phyloP scores from a whole-genome alignment of 2,329 filamentous ascomycete species.

The Colletotrichum plurivorum region DNA sequence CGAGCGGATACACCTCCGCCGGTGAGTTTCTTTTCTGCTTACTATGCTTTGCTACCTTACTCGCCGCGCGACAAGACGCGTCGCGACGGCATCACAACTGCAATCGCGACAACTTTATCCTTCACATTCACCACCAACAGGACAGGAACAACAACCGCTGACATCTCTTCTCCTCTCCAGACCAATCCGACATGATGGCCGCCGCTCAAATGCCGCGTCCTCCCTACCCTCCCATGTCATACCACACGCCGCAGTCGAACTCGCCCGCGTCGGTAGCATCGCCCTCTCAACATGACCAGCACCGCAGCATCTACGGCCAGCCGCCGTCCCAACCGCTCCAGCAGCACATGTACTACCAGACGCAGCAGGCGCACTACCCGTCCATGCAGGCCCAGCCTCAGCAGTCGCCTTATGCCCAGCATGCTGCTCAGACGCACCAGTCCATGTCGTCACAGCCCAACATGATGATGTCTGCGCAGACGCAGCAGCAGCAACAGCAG shows the following conservation, averaged over 20 bases:
- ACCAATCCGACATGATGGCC: conserved; percentile 78
- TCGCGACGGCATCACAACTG: conserved; percentile 30
- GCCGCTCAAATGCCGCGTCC: conserved; percentile 78
- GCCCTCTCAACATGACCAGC: conserved; percentile 89
- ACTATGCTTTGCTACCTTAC: background rate
- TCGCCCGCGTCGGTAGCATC: conserved; percentile 95
- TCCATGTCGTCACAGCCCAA: conserved; percentile 74
- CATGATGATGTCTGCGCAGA: conserved; percentile 77
- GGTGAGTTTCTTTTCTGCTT: conserved; percentile 69
- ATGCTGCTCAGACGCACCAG: conserved; percentile 66
- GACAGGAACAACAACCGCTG: conserved; percentile 40
- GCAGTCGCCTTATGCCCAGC: conserved; percentile 73
- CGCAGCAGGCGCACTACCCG: conserved; percentile 73
- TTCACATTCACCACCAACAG: no score
- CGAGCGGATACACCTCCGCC: conserved; percentile 88
- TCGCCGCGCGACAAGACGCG: conserved; percentile 35
- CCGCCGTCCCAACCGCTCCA: conserved; percentile 84
- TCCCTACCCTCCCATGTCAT: conserved; percentile 88
- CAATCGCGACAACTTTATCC: background rate
- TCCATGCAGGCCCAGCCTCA: conserved; percentile 75
- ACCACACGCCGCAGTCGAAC: conserved; percentile 95
- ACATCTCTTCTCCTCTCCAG: conserved; percentile 49
- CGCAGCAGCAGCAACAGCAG: conserved; percentile 55
- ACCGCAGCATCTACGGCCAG: conserved; percentile 88
- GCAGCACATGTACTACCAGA: conserved; percentile 82